Evolutionary conservation across 306 rosid genomes (phyloP).

Genomic region (Vachellia pachyceras): DNA sequence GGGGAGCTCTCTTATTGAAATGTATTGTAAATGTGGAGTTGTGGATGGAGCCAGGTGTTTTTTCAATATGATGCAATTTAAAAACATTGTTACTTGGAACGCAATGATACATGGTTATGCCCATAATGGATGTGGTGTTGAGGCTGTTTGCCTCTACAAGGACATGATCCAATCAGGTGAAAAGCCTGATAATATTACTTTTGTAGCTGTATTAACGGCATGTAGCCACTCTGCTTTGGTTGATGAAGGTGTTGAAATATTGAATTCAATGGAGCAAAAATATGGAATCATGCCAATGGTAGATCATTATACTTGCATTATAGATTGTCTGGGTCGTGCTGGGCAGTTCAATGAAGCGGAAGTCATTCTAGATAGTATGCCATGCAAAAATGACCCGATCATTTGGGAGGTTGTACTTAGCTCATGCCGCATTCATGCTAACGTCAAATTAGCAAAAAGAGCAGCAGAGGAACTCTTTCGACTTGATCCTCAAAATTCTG

Average conservation of each 20-base stretch:
- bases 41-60: conserved; percentile 54
- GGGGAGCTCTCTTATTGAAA: conserved; percentile 74
- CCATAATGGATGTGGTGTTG: conserved; percentile 68
- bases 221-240: conserved; percentile 86
- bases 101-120: conserved; percentile 91
- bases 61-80: conserved; percentile 59
- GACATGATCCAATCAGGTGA: conserved; percentile 64
- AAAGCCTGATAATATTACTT: conserved; percentile 69
- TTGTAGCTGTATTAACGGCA: conserved; percentile 69
- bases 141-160: conserved; percentile 66
- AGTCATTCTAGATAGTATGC: conserved; percentile 61
- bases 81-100: conserved; percentile 74
- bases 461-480: conserved; percentile 73
- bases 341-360: conserved; percentile 75
- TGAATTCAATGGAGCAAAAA: conserved; percentile 62
- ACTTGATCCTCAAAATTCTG: conserved; percentile 60
- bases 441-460: conserved; percentile 66
- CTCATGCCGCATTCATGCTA: conserved; percentile 70
- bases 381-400: conserved; percentile 72
- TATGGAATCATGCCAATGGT: conserved; percentile 56
- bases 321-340: conserved; percentile 77
- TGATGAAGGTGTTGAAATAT: conserved; percentile 69
- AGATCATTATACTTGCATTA: conserved; percentile 77
- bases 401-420: conserved; percentile 91
- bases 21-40: conserved; percentile 81